Conservation (phyloP, 495 filamentous ascomycete species). For the Daldinia decipiens region DNA sequence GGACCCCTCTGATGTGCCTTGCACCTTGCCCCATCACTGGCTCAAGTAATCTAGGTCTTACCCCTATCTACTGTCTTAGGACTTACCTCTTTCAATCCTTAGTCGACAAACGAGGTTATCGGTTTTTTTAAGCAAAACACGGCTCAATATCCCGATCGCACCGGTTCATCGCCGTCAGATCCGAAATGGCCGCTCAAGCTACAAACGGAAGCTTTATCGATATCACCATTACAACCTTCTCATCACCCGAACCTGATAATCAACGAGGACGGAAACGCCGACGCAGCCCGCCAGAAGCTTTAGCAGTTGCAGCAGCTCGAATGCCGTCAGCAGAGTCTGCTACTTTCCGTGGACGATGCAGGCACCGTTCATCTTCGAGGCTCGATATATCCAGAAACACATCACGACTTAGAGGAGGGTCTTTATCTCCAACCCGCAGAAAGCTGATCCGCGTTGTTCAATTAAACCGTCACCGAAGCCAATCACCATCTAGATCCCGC, state of each 20-base stretch:
- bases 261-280: slow-evolving; percentile 51
- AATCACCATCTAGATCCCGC: slow-evolving; percentile 52
- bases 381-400: slow-evolving; percentile 45
- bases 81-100: slow-evolving; percentile 10
- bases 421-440: slow-evolving; percentile 49
- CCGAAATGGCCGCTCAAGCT: slow-evolving; percentile 27
- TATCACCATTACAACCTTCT: slow-evolving; percentile 41
- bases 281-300: slow-evolving; percentile 41
- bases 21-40: slow-evolving; percentile 8
- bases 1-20: background rate
- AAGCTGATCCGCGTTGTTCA: slow-evolving; percentile 47
- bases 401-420: slow-evolving; percentile 42
- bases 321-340: slow-evolving; percentile 52
- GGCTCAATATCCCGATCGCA: slow-evolving; percentile 8
- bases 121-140: slow-evolving; percentile 13
- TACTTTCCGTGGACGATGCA: slow-evolving; percentile 53
- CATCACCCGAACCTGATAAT: slow-evolving; percentile 47
- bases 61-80: slow-evolving; percentile 5
- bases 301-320: slow-evolving; percentile 30
- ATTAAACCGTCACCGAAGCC: slow-evolving; percentile 48
- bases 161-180: background rate
- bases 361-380: slow-evolving; percentile 52
- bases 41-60: background rate
- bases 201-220: slow-evolving; percentile 41
- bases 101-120: slow-evolving; percentile 13